Base-by-base conservation (phyloP, 345 rosid genomes). In the Capsella bursapastoris region DNA sequence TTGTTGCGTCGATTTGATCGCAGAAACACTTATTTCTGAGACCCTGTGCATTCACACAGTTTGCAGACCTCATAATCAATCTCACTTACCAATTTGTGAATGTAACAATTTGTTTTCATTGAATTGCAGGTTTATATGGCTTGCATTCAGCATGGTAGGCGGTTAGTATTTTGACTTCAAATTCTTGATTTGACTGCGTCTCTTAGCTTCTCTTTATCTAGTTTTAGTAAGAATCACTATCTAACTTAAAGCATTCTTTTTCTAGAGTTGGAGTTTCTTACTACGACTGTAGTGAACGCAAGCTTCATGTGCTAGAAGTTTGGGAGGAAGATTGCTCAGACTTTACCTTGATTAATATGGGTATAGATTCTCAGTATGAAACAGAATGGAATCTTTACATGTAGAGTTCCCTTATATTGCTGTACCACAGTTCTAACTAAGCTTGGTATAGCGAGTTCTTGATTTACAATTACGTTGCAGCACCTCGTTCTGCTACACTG, bases 51-150 rank as follows among this genome's bases (percentile, higher is more conserved):
- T 11, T 37, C 28, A 10, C 31, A 32, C 11, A 32, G 40, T 47
- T 47, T 62, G 4, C 15, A 52, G 31, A 52, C 11, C 25, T 65
- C 32, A 47, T 31, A 74, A 67, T 47, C 66, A 45, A 3, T 25
- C 64, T 1, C 8, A 13, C 57, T 65, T 64, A 25, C 66, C 15
- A 8, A 6, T 58, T 28, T 28, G 53, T 15, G 48, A 52, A 47
- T n/a, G 25, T 73, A 44, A 49, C 47, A 12, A 74, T 57, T 37
- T 58, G 72, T 66, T 60, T 60, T 68, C 50, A 38, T 38, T 73
- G 52, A 27, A 68, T 82, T 51, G 84, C 90, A 95, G 99, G 96
- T 92, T 38, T 86, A 90, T 67, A 92, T 95, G 99, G 97, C 97
- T 32, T 92, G 99, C 79, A 78, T 95, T 72, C 85, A 80, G 57